These are phyloP conservation scores for Dothistroma septosporum DNA, from an alignment of 2,329 filamentous ascomycete species.

Conservation along the genomic window DNA sequence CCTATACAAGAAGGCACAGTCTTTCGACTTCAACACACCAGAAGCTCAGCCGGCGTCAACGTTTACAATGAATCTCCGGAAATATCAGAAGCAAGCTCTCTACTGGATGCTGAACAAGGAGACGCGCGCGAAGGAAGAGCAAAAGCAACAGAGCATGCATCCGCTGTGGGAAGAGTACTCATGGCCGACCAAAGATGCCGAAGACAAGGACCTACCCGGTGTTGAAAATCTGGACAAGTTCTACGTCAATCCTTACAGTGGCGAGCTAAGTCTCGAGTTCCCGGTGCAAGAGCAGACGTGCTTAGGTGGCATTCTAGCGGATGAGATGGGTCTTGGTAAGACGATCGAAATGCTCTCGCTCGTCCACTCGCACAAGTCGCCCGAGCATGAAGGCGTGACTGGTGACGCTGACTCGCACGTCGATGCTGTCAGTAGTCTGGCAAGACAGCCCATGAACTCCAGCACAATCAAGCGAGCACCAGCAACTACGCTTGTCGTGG, in stretches of 20 bases:
- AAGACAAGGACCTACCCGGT: conserved; percentile 68
- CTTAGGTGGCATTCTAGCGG: conserved; percentile 84
- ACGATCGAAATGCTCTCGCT: conserved; percentile 98
- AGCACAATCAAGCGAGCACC: conserved; percentile 64
- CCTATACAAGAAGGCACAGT: conserved; percentile 91
- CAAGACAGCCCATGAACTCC: conserved; percentile 57
- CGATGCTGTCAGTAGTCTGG: conserved; percentile 56
- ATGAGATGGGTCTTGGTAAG: conserved; percentile 97
- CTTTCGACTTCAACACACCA: conserved; percentile 90
- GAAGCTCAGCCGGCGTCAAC: conserved; percentile 76
- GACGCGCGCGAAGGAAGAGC: conserved; percentile 65
- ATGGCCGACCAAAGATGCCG: conserved; percentile 83
- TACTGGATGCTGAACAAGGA: conserved; percentile 97
- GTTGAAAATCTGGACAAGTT: conserved; percentile 68
- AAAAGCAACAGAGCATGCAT: conserved; percentile 79
- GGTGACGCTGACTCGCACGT: conserved; percentile 22
- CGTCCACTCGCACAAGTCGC: conserved; percentile 73
- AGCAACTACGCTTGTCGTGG: conserved; percentile 89
- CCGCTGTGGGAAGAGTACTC: conserved; percentile 94
- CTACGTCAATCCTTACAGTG: conserved; percentile 96
- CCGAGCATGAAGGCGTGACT: conserved; percentile 30
- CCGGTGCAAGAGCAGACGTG: conserved; percentile 93
- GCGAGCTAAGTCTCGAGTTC: conserved; percentile 86
- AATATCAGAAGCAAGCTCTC: conserved; percentile 92
- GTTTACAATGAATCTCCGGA: conserved; percentile 78